Conservation (phyloP, 1,139 yeast genomes). For the Kodamaea fungicola region DNA sequence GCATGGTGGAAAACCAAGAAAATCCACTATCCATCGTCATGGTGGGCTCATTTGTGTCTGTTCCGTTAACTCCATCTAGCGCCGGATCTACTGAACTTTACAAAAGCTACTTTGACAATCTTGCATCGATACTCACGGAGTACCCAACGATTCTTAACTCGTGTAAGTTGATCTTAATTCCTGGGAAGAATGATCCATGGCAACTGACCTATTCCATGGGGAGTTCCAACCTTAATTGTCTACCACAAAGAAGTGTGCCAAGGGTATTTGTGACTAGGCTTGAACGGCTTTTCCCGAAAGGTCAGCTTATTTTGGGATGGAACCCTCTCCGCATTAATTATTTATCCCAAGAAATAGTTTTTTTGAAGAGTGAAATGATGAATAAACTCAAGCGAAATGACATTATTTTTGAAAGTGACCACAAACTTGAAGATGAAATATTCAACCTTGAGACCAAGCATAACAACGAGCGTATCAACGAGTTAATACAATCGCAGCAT, state of each 20-base stretch:
- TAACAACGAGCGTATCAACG: slow-evolving; percentile 11
- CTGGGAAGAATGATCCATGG: slow-evolving; percentile 96
- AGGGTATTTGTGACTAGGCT: slow-evolving; percentile 65
- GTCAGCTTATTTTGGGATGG: slow-evolving; percentile 52
- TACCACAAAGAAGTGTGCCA: slow-evolving; percentile 77
- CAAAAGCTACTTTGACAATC: slow-evolving; percentile 68
- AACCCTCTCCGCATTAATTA: slow-evolving; percentile 81
- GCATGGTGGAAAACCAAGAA: slow-evolving; percentile 29
- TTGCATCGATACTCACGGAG: slow-evolving; percentile 52
- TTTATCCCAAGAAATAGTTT: slow-evolving; percentile 75
- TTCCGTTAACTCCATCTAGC: slow-evolving; percentile 52
- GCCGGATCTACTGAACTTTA: slow-evolving; percentile 50
- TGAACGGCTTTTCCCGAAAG: slow-evolving; percentile 58
- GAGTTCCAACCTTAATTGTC: slow-evolving; percentile 49
- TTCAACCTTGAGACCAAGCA: slow-evolving; percentile 18
- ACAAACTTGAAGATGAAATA: slow-evolving; percentile 28
- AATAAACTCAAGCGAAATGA: slow-evolving; percentile 69
- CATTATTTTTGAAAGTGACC: slow-evolving; percentile 48
- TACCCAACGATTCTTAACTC: slow-evolving; percentile 29
- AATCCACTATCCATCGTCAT: slow-evolving; percentile 54
- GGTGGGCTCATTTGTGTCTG: slow-evolving; percentile 61
- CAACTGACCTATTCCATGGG: slow-evolving; percentile 69
- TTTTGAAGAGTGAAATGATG: slow-evolving; percentile 71
- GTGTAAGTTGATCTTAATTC: slow-evolving; percentile 63
- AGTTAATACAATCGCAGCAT: slow-evolving; percentile 12